phyloP scores from a whole-genome alignment of 352 stramenopile genomes.

The Phytophthora sansomeana region DNA sequence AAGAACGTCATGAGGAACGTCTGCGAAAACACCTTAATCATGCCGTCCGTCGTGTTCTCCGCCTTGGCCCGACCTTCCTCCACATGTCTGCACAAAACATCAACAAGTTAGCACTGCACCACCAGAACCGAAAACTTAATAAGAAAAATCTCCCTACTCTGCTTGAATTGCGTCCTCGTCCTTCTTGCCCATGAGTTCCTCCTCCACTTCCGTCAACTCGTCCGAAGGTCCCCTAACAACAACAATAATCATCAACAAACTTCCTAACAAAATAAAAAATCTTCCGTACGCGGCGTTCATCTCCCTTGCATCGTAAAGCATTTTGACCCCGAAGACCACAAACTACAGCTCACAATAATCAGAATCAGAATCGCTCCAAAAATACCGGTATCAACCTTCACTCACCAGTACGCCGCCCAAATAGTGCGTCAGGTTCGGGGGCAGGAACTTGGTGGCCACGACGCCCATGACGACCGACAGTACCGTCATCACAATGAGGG shows the following conservation, averaged over 20 bases:
- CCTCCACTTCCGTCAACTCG: slow-evolving; percentile 83
- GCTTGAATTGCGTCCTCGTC: slow-evolving; percentile 53
- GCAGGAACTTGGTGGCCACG: slow-evolving; percentile 96
- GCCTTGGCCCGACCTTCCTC: slow-evolving; percentile 40
- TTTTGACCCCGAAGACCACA: slow-evolving; percentile 96
- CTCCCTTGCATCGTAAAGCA: slow-evolving; percentile 89
- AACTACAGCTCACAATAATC: slow-evolving; percentile 78
- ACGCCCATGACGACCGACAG: slow-evolving; percentile 97
- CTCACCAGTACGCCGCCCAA: slow-evolving; percentile 90
- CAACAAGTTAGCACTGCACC: not conserved
- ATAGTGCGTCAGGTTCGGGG: slow-evolving; percentile 96
- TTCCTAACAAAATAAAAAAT: slow-evolving; percentile 2
- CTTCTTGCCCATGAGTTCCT: slow-evolving; percentile 89
- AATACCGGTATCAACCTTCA: slow-evolving; percentile 1
- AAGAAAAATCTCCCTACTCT: slow-evolving; percentile 46
- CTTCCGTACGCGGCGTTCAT: slow-evolving; percentile 78
- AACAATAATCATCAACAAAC: slow-evolving; percentile 15
- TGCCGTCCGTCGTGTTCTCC: slow-evolving; percentile 52
- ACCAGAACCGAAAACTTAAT: not conserved
- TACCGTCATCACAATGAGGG: slow-evolving; percentile 97
- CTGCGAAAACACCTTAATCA: slow-evolving; percentile 93
- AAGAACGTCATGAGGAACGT: slow-evolving; percentile 98
- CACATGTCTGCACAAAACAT: slow-evolving; percentile 27
- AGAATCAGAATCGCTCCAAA: not conserved
- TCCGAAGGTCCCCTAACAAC: slow-evolving; percentile 72